Base-by-base conservation (phyloP, 352 stramenopile species). In the Pythium utonaiense region DNA sequence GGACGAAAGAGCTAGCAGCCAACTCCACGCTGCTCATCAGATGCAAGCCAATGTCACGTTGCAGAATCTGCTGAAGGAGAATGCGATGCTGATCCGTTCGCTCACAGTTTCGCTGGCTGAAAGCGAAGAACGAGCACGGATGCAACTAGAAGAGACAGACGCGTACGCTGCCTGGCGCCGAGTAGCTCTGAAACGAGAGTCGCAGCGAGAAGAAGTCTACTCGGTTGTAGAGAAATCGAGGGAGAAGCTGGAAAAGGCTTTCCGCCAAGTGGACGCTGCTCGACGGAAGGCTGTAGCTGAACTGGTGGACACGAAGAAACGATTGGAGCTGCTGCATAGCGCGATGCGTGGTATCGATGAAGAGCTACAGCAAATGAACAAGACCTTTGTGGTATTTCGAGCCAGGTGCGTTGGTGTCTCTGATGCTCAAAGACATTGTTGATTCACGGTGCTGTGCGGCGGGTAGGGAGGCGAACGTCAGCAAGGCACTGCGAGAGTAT, bases 401-500 rank as follows among this genome's bases (percentile, higher is more conserved):
- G 50, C 61, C 12, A 38, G 61, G 61, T 68, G 4, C 19, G 54
- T 41, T 17, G 9, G 0, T 41, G 24, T 17, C 28, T 33, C 28
- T 33, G 28, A 9, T 10, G 5, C n/a, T n/a, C n/a, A n/a, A n/a
- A n/a, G n/a, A n/a, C n/a, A n/a, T n/a, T n/a, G n/a, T n/a, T n/a
- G n/a, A n/a, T n/a, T n/a, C n/a, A n/a, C n/a, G n/a, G 28, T 33
- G 28, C 28, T 33, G 28, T 33, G 5, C 28, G 9, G 34, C 2
- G 12, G 50, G n/a, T 17, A 88, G 78, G 5, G 76, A 88, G 21
- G 53, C 71, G 16, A 74, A 66, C 17, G 50, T 88, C 17, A 67
- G 64, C 13, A 65, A 68, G 25, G 76, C 65, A 10, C 36, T 88
- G 25, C 74, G 78, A 12, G 78, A 88, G 45, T 88, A 88, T 38